Evolutionary conservation across 164 flowering plant species (phyloP).

Genomic region (Vitis rotundifolia): DNA sequence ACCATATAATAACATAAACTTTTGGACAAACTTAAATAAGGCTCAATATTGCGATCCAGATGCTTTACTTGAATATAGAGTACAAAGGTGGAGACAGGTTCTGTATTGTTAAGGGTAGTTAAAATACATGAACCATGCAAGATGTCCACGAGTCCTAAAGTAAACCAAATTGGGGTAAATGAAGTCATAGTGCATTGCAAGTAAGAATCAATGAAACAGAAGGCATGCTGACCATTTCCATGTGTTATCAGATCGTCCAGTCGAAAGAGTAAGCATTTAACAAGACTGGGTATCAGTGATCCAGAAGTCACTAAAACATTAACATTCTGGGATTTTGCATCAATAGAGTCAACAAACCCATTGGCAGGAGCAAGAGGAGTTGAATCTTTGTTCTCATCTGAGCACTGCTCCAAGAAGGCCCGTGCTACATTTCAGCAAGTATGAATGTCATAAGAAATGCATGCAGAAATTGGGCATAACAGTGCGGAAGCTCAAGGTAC

Average conservation of each 20-base stretch:
- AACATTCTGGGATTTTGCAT: slow-evolving; percentile 37
- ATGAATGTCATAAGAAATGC: not conserved
- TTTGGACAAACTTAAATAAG: too few species aligned
- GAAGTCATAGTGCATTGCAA: not conserved
- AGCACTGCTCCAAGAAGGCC: slow-evolving; percentile 69
- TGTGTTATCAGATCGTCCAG: slow-evolving; percentile 58
- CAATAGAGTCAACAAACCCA: slow-evolving; percentile 17
- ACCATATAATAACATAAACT: too few species aligned
- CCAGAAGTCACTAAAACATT: slow-evolving; percentile 92
- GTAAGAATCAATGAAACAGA: not conserved
- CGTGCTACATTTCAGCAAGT: slow-evolving; percentile 52
- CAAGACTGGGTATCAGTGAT: slow-evolving; percentile 87
- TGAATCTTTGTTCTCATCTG: slow-evolving; percentile 28
- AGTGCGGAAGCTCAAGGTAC: not conserved
- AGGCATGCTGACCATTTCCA: slow-evolving; percentile 55
- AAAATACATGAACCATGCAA: too few species aligned
- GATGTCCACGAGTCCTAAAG: not conserved
- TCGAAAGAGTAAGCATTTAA: slow-evolving; percentile 86
- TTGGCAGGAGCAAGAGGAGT: slow-evolving; percentile 22
- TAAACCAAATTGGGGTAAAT: not conserved
- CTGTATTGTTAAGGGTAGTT: too few species aligned
- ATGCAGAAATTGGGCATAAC: not conserved
- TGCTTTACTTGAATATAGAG: too few species aligned
- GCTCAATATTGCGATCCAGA: too few species aligned
- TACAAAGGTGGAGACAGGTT: too few species aligned